Conservation (phyloP, 352 stramenopile species). For the Phytophthora hybrid region DNA sequence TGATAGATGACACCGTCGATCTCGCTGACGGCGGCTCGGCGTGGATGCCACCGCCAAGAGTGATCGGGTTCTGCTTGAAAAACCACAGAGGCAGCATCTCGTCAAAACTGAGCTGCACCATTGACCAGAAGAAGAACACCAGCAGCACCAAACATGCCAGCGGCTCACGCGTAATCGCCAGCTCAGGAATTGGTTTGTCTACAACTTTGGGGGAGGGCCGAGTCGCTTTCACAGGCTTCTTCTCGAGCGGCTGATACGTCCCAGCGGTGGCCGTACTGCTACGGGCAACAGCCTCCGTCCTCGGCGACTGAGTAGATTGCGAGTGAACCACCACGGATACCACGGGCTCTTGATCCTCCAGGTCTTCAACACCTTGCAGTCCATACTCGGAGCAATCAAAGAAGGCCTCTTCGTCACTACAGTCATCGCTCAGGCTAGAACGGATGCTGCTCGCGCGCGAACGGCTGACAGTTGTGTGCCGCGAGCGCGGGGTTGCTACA, state of each 20-base stretch:
- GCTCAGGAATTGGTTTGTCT: constrained; percentile 44
- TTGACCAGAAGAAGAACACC: constrained; percentile 76
- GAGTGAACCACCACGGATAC: constrained; percentile 84
- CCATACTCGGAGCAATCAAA: constrained; percentile 85
- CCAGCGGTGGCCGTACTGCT: constrained; percentile 22
- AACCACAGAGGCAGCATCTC: constrained; percentile 85
- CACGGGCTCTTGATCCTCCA: constrained; percentile 63
- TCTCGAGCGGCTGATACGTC: constrained; percentile 43
- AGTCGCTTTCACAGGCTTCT: constrained; percentile 32
- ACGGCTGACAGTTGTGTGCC: constrained; percentile 30
- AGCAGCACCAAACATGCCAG: constrained; percentile 72
- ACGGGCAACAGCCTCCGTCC: constrained; percentile 54
- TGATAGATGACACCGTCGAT: constrained; percentile 62
- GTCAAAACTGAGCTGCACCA: constrained; percentile 82
- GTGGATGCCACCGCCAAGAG: constrained; percentile 48
- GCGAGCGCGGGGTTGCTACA: constrained; percentile 48
- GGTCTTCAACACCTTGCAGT: constrained; percentile 67
- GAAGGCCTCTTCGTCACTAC: constrained; percentile 84
- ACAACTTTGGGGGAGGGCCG: constrained; percentile 24
- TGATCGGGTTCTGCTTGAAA: constrained; percentile 71
- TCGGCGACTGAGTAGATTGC: constrained; percentile 40
- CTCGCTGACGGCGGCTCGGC: constrained; percentile 43
- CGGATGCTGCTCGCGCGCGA: constrained; percentile 47
- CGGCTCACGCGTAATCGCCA: constrained; percentile 74
- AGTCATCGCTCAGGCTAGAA: constrained; percentile 48